Base-by-base conservation (phyloP, 1,284 basidiomycete genomes). In the Heterobasidion parviporum region DNA sequence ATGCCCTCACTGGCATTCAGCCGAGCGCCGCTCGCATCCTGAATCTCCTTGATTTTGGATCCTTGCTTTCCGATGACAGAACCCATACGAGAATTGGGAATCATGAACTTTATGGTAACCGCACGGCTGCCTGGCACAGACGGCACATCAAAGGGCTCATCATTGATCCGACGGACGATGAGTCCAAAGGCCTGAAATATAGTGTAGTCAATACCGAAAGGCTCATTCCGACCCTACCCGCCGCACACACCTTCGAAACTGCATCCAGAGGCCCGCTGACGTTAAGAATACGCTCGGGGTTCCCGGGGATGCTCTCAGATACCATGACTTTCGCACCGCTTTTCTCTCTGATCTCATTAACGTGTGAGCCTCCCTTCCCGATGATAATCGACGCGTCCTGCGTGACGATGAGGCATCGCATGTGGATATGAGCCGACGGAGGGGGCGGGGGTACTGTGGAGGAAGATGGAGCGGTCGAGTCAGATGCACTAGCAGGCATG, bases 311-410 rank as follows among this genome's bases (percentile, higher is more conserved):
- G 64, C 93, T 93, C 74, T 98, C 94, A 16, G 94, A 97, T 47
- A 98, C 93, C 76, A 94, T 91, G 61, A 97, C 92, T 51, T 93
- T 82, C 12, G 96, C 95, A 43, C 93, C 93, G 64, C 93, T 95
- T 78, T 97, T 97, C 73, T 98, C 95, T 57, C 97, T 81, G 64
- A 99, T 99, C 73, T 99, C 96, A 68, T 98, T 98, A 67, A 99
- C 95, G 73, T 99, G 96, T 55, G 91, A 84, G 60, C 97, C 97
- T 52, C 79, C 91, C 72, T 95, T 95, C 45, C 97, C 97, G 67
- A 99, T 99, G 75, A 99, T 99, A 73, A 99, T 94, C 57, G 93
- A 96, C 15, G 97, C 97, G 71, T 99, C 97, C 73, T 98, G 94
- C 9, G 97, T 99, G 63, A 99, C 95, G 67, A 99, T 99, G 67